Evolutionary conservation across 768 basidiomycete species (phyloP).

Genomic region (Dacryopinax primogenitus): DNA sequence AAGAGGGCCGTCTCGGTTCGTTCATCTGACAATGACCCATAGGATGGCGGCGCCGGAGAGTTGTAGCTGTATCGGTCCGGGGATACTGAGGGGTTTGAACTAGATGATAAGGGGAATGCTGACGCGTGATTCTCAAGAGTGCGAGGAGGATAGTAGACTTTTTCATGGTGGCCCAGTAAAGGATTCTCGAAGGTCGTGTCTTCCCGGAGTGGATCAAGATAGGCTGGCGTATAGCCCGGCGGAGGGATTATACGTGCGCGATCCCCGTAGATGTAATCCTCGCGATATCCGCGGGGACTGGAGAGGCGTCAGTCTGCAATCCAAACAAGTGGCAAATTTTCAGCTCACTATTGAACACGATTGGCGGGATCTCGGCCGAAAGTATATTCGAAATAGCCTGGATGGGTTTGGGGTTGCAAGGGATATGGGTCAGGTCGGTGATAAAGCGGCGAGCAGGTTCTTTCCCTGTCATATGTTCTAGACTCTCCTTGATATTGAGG

Average conservation of each 20-base stretch:
- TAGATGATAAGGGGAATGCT: neutral
- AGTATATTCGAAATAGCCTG: neutral
- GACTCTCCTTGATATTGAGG: neutral
- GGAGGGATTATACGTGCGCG: neutral
- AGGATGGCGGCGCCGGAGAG: neutral
- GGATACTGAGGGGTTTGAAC: neutral
- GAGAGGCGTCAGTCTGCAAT: neutral
- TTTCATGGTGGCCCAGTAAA: neutral
- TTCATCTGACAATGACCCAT: neutral
- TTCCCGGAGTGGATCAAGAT: neutral
- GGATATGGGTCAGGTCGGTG: neutral
- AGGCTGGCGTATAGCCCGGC: neutral
- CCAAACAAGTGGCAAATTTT: neutral
- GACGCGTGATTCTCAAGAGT: conserved; percentile 1
- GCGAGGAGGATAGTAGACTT: neutral
- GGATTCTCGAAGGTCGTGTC: neutral
- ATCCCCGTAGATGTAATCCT: neutral
- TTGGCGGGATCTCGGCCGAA: neutral
- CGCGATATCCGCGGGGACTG: neutral
- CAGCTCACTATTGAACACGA: neutral
- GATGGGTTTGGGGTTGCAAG: neutral
- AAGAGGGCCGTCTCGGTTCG: neutral
- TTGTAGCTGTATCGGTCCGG: neutral
- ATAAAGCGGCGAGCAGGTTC: neutral
- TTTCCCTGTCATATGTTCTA: neutral